Conservation (phyloP, 345 rosid species). For the Ricinus communis region DNA sequence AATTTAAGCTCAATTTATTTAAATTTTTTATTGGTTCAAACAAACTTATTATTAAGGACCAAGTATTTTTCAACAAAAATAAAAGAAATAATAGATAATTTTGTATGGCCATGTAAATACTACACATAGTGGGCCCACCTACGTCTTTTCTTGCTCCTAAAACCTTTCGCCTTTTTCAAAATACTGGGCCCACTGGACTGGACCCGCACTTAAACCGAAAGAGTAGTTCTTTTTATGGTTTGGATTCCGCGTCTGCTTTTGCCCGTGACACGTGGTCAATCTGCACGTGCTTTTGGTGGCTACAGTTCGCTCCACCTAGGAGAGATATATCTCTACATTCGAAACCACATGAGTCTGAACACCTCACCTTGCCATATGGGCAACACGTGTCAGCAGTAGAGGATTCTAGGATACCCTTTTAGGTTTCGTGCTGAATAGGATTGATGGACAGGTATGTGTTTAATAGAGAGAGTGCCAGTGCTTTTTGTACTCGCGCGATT, state of each 20-base stretch:
- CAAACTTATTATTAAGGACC: too few species aligned
- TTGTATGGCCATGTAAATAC: too few species aligned
- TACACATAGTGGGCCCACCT: too few species aligned
- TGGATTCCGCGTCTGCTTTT: background rate
- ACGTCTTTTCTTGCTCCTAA: too few species aligned
- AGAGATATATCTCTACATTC: background rate
- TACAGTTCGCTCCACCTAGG: background rate
- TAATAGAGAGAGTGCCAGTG: background rate
- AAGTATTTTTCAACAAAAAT: too few species aligned
- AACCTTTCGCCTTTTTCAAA: constrained; percentile 4
- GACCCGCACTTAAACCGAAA: background rate
- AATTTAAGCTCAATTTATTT: too few species aligned
- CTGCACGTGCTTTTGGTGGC: background rate
- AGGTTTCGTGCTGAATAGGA: background rate
- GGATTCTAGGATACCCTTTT: background rate
- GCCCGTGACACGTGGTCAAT: background rate
- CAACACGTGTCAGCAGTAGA: background rate
- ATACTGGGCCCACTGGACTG: background rate
- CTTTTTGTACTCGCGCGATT: background rate
- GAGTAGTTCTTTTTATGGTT: background rate
- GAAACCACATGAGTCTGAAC: background rate
- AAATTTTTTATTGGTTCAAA: too few species aligned
- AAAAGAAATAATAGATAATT: too few species aligned
- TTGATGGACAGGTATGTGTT: constrained; percentile 4
- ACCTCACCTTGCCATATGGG: background rate